These are phyloP conservation scores for Penicillium herquei DNA, from an alignment of 495 filamentous ascomycete genomes.

Conservation along the genomic window DNA sequence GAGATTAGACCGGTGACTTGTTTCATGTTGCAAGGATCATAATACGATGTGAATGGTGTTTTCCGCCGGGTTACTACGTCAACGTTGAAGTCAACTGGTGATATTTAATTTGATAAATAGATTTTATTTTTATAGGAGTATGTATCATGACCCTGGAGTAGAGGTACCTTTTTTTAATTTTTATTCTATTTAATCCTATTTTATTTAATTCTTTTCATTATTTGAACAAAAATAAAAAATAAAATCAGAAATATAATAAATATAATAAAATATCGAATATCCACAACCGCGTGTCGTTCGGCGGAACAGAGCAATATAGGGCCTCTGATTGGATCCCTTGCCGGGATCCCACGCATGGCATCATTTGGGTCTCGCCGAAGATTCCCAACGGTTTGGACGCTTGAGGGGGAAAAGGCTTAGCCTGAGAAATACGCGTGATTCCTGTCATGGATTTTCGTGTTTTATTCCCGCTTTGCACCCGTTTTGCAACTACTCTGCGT, in stretches of 20 bases:
- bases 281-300: neutral
- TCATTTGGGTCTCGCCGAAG: neutral
- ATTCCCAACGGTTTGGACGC: constrained; percentile 17
- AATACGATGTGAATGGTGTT: constrained; percentile 24
- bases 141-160: neutral
- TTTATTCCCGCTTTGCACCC: neutral
- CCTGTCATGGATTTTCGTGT: constrained; percentile 1
- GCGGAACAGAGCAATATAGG: neutral
- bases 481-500: neutral
- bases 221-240: neutral
- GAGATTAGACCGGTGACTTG: neutral
- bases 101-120: too few species aligned
- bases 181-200: neutral
- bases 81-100: too few species aligned
- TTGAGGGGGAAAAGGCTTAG: constrained; percentile 5
- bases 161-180: neutral
- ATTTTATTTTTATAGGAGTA: too few species aligned
- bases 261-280: neutral
- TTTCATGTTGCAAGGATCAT: constrained; percentile 10
- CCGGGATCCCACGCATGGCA: neutral
- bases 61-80: constrained; percentile 9
- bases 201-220: constrained; percentile 11
- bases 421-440: constrained; percentile 8
- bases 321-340: constrained; percentile 7
- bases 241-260: neutral